Evolutionary conservation across 2,329 filamentous ascomycete genomes (phyloP), one percentile per base, ranked within the genome.

Genomic region (Zymoseptoria ardabiliae): DNA sequence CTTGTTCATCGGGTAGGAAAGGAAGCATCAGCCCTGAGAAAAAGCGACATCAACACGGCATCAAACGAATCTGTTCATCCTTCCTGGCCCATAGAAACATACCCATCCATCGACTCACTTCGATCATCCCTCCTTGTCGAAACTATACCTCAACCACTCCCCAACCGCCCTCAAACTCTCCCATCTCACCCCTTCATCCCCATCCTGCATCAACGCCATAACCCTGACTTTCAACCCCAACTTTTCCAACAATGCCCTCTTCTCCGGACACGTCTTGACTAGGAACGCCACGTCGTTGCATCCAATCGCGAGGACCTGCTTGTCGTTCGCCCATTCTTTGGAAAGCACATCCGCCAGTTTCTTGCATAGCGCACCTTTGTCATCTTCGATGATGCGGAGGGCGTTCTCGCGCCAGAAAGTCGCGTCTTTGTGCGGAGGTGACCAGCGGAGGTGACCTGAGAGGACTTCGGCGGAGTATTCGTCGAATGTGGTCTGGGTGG

Each of bases 381-480:
- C 86, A 64, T 88, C 85, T 55, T 96, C 91, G 59, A 96, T 79
- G 64, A 97, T 96, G 69, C 87, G 88, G 60, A 89, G 85, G 7
- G 92, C 90, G 68, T 97, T 96, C 69, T 96, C 92, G 50, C 86
- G 85, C 92, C 92, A 97, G 78, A 97, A 97, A 5, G 87, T 84
- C 52, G 86, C 82, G 77, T 88, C 93, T 68, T 89, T 87, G 76
- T 97, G 92, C 48, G 92, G 91, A 28, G 92, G 92, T 4, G 90
- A 94, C 92, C 92, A 97, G 70, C 91, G 87, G 58, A 97, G 81
- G 72, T 96, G 91, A 41, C 92, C 92, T 2, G 89, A 87, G 68
- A 89, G 83, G 55, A 97, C 82, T 76, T 97, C 92, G 58, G 89
- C 89, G 5, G 91, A 85, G 73, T 89, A 87, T 67, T 85, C 79